phyloP scores from a whole-genome alignment of 805 yeast genomes.

The Candida ovalis region DNA sequence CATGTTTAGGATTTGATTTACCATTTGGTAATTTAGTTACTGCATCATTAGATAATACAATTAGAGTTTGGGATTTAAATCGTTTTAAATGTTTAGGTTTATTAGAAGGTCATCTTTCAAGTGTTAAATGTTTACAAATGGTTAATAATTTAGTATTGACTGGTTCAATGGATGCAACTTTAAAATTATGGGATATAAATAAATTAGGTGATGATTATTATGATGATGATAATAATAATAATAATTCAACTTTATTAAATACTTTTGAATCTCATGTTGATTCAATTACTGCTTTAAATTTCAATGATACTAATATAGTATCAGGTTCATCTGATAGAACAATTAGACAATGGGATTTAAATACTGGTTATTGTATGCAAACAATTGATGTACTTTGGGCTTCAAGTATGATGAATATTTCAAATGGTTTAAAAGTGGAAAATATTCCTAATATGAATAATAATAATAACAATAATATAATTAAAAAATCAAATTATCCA shows the following conservation, averaged over 20 bases:
- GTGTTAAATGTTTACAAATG: constrained; percentile 58
- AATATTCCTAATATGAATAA: constrained; percentile 3
- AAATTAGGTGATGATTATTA: constrained; percentile 21
- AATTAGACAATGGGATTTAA: constrained; percentile 71
- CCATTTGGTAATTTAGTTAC: constrained; percentile 78
- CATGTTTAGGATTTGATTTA: constrained; percentile 62
- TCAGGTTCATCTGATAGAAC: constrained; percentile 72
- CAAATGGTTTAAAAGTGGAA: constrained; percentile 1
- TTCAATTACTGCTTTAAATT: constrained; percentile 59
- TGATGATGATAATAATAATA: constrained; percentile 17
- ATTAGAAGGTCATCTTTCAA: constrained; percentile 58
- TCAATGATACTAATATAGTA: constrained; percentile 50
- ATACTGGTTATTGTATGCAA: constrained; percentile 61
- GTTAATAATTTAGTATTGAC: constrained; percentile 45
- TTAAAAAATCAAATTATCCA: constrained; percentile 26
- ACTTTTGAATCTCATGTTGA: constrained; percentile 65
- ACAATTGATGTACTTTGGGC: constrained; percentile 70
- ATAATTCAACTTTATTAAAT: constrained; percentile 35
- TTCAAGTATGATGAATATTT: constrained; percentile 31
- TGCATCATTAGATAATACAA: constrained; percentile 73
- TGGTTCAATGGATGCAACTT: constrained; percentile 62
- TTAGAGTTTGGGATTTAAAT: constrained; percentile 80
- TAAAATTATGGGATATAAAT: constrained; percentile 57
- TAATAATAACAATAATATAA: constrained; percentile 9
- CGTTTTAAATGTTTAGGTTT: constrained; percentile 46